Base-by-base conservation (phyloP, 1,139 yeast species). In the Citeromyces hawaiiensis region DNA sequence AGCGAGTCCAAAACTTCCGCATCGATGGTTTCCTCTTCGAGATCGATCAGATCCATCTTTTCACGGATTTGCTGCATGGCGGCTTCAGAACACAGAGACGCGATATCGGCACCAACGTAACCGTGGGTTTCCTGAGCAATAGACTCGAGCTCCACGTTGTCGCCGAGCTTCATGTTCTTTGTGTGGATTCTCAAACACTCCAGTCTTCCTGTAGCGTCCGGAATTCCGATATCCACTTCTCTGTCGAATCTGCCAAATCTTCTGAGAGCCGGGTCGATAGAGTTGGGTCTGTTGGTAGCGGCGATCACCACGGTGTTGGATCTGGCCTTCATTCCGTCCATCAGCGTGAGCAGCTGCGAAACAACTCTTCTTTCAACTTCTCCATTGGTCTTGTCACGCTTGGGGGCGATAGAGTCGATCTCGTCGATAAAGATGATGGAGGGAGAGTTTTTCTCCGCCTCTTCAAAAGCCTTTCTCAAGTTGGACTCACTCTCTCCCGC, bases 401-500 rank as follows among this genome's bases (percentile, higher is more conserved):
- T 91, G 60, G 98, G 98, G 42, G 99, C 98, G 56, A 91, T 93
- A 11, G 97, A 88, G 61, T 91, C 99, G 51, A 91, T 93, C 67
- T 91, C 99, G 66, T 91, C 99, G 55, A 91, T 91, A 66, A 91
- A n/a, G n/a, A n/a, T n/a, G n/a, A n/a, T n/a, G n/a, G n/a, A n/a
- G n/a, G n/a, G n/a, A n/a, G n/a, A n/a, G 93, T 93, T 87, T 70
- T 91, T 91, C 66, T 91, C 98, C 40, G 99, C 98, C 66, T 91
- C 98, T 64, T 91, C 99, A 54, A 91, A 91, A 4, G 98, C 98
- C 66, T 88, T 88, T 68, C 99, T 80, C 61, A 91, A 71, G 56
- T 91, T 91, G 36, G 95, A 83, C 67, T 91, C 99, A 17, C 96
- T 86, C 65, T 91, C 99, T 68, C 99, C 99, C 38, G 99, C 98